Evolutionary conservation across 192 early-diverging fungal species (phyloP).

Genomic region (Coemansia asiatica): DNA sequence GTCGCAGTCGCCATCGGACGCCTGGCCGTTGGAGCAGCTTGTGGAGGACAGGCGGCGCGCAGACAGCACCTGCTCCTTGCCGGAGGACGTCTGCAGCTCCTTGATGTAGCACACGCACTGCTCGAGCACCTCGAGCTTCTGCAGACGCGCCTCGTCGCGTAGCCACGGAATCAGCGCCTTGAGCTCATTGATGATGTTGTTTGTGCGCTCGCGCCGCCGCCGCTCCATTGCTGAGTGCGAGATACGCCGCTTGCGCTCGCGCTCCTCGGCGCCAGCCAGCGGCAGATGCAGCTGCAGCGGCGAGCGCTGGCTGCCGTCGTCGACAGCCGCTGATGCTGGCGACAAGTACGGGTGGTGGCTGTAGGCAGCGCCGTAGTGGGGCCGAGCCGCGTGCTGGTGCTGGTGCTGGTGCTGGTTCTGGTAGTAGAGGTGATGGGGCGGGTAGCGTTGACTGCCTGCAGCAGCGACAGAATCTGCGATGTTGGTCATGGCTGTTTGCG

Average conservation of each 20-base stretch:
- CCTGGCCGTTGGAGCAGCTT: background rate
- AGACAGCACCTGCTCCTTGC: background rate
- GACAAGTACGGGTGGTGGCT: conserved; percentile 8
- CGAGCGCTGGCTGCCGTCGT: background rate
- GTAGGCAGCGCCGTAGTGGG: background rate
- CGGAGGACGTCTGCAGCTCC: conserved; percentile 23
- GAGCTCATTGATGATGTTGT: conserved; percentile 76
- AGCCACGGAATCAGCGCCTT: conserved; percentile 66
- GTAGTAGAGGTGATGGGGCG: no score
- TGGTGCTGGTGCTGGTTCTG: background rate
- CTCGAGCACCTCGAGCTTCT: conserved; percentile 51
- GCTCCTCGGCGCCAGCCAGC: conserved; percentile 36
- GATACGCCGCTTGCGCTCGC: conserved; percentile 72
- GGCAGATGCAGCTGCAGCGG: background rate
- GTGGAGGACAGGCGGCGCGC: background rate
- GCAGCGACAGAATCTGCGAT: background rate
- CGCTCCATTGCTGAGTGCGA: conserved; percentile 86
- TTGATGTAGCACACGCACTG: conserved; percentile 32
- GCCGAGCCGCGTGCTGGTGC: background rate
- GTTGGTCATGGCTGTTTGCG: background rate
- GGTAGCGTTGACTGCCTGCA: background rate
- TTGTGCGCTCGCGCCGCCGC: conserved; percentile 80
- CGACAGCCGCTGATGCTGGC: background rate
- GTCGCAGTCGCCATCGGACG: background rate
- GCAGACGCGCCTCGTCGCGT: conserved; percentile 26